Conservation (phyloP, 2,329 filamentous ascomycete species). For the Ophiostoma montium region DNA sequence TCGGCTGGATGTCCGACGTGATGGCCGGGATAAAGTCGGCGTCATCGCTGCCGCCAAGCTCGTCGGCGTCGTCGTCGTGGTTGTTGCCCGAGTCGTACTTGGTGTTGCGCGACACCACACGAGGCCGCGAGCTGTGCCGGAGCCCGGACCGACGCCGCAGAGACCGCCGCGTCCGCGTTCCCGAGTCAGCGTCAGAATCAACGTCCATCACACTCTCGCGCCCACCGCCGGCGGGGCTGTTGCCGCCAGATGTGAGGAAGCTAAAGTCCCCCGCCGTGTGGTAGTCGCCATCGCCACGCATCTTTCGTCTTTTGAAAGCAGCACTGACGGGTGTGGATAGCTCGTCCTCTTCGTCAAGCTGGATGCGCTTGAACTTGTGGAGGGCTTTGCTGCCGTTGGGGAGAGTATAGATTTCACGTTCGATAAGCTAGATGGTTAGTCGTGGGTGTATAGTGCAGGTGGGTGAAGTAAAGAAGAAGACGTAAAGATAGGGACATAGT, state of each 20-base stretch:
- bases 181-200: conserved; percentile 2
- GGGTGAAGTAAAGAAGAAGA: too few relatives aligned
- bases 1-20: conserved; percentile 16
- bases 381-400: conserved; percentile 13
- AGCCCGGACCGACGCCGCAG: not conserved
- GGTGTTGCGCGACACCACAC: not conserved
- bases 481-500: too few relatives aligned
- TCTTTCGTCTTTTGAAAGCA: conserved; percentile 6
- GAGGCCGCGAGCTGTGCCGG: conserved; percentile 8
- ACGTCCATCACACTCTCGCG: conserved; percentile 1
- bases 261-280: conserved; percentile 2
- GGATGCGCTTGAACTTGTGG: conserved; percentile 5
- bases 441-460: too few relatives aligned
- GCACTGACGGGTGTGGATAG: not conserved
- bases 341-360: conserved; percentile 3
- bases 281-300: conserved; percentile 3
- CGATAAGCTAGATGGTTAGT: conserved; percentile 4
- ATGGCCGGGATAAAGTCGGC: conserved; percentile 16
- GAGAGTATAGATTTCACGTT: conserved; percentile 1
- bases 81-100: not conserved
- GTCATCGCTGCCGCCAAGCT: conserved; percentile 11
- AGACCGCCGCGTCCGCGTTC: not conserved
- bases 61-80: conserved; percentile 15
- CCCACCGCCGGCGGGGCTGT: not conserved
- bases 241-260: not conserved